phyloP scores from a whole-genome alignment of 331 rosid genomes.

The Dryas integrifolia region DNA sequence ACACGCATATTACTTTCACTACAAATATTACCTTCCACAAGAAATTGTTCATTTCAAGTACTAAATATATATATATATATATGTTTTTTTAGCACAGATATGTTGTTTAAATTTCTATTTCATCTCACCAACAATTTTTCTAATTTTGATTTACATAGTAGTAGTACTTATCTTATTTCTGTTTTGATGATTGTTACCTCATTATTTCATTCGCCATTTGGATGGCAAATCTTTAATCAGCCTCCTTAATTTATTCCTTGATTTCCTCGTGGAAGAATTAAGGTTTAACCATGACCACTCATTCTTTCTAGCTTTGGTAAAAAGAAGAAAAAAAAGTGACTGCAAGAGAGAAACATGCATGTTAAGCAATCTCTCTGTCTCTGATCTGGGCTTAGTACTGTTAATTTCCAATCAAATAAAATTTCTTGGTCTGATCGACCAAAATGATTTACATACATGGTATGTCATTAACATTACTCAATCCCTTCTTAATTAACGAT shows the following conservation, averaged over 20 bases:
- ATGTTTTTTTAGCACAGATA: too few relatives aligned
- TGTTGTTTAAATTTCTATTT: background rate
- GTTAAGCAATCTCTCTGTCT: constrained; percentile 2
- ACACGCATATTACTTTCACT: too few relatives aligned
- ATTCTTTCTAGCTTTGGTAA: background rate
- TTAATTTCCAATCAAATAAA: background rate
- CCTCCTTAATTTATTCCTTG: constrained; percentile 22
- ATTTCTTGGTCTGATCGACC: constrained; percentile 6
- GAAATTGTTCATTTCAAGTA: too few relatives aligned
- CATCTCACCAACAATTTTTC: too few relatives aligned
- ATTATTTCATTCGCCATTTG: constrained; percentile 8
- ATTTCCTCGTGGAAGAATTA: constrained; percentile 16
- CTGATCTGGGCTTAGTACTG: background rate
- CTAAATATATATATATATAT: too few relatives aligned
- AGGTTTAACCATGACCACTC: background rate
- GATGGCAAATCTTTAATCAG: background rate
- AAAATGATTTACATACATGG: background rate
- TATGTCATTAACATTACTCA: background rate
- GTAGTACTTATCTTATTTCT: background rate
- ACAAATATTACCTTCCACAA: too few relatives aligned
- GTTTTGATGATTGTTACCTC: constrained; percentile 5
- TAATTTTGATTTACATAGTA: too few relatives aligned
- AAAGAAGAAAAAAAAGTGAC: background rate
- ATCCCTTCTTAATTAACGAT: background rate
- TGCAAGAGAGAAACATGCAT: constrained; percentile 15